These are phyloP conservation scores for Candida frijolesensis DNA, from an alignment of 1,139 yeast genomes.

Conservation along the genomic window DNA sequence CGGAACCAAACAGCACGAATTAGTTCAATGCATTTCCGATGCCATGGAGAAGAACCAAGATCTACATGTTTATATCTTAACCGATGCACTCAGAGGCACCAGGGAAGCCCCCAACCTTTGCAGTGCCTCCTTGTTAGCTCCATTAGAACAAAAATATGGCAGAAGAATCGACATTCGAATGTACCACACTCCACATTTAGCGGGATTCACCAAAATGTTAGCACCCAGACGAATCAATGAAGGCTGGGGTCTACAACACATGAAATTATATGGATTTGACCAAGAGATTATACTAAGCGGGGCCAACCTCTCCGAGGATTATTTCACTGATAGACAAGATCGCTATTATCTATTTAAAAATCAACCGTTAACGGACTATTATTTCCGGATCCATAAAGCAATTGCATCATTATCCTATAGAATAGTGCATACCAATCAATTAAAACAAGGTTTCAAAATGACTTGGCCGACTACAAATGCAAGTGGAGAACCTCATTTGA, in stretches of 20 bases:
- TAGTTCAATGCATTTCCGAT: slow-evolving; percentile 57
- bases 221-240: slow-evolving; percentile 89
- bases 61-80: slow-evolving; percentile 68
- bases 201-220: slow-evolving; percentile 62
- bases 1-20: slow-evolving; percentile 80
- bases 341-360: slow-evolving; percentile 77
- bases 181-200: slow-evolving; percentile 87
- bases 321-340: slow-evolving; percentile 95
- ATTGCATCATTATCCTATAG: slow-evolving; percentile 72
- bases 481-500: slow-evolving; percentile 72
- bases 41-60: slow-evolving; percentile 64
- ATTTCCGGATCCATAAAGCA: slow-evolving; percentile 66
- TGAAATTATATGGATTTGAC: slow-evolving; percentile 96
- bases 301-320: slow-evolving; percentile 87
- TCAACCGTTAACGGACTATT: slow-evolving; percentile 65
- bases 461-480: slow-evolving; percentile 76
- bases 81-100: slow-evolving; percentile 92
- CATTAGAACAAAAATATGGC: slow-evolving; percentile 67
- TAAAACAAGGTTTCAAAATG: slow-evolving; percentile 54
- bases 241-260: slow-evolving; percentile 92
- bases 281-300: slow-evolving; percentile 87
- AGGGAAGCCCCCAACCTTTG: slow-evolving; percentile 83
- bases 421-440: slow-evolving; percentile 40
- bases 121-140: slow-evolving; percentile 74
- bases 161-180: slow-evolving; percentile 76